Evolutionary conservation across 257 asterid species (phyloP).

Genomic region (Avicennia marina): DNA sequence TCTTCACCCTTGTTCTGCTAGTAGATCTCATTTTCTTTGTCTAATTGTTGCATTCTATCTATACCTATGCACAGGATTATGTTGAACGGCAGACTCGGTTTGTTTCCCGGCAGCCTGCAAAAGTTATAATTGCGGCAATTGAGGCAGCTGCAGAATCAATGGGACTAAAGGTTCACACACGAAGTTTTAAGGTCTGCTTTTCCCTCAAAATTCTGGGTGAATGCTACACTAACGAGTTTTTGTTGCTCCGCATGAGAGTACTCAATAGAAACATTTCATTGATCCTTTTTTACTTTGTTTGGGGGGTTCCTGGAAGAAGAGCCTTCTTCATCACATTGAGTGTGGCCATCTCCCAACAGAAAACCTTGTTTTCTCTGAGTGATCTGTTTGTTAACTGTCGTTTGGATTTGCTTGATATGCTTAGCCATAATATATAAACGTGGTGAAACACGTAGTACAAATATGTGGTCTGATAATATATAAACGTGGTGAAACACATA

Average conservation of each 20-base stretch:
- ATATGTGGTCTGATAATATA: not conserved
- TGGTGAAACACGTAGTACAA: slow-evolving; percentile 1
- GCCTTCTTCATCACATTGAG: not conserved
- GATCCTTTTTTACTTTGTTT: not conserved
- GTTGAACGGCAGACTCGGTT: slow-evolving; percentile 92
- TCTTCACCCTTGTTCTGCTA: not conserved
- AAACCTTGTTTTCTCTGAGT: too few species aligned
- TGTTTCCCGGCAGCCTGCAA: slow-evolving; percentile 86
- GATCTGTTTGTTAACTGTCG: too few species aligned
- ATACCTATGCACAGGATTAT: slow-evolving; percentile 50
- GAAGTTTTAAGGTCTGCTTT: slow-evolving; percentile 66
- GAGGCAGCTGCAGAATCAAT: slow-evolving; percentile 77
- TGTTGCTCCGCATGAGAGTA: slow-evolving; percentile 4
- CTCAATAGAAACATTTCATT: not conserved
- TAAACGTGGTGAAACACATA: not conserved
- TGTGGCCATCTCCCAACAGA: not conserved
- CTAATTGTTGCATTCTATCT: slow-evolving; percentile 10
- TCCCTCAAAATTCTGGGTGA: slow-evolving; percentile 6
- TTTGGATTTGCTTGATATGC: not conserved
- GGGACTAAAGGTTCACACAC: slow-evolving; percentile 80
- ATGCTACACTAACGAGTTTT: not conserved
- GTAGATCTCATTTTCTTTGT: not conserved
- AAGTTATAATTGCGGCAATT: slow-evolving; percentile 55
- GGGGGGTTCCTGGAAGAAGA: not conserved
- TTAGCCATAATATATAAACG: not conserved